Percentiles rank a stretch among this genome's conserved stretches.
phyloP scores from a whole-genome alignment of 306 rosid genomes.

The Purshia tridentata region DNA sequence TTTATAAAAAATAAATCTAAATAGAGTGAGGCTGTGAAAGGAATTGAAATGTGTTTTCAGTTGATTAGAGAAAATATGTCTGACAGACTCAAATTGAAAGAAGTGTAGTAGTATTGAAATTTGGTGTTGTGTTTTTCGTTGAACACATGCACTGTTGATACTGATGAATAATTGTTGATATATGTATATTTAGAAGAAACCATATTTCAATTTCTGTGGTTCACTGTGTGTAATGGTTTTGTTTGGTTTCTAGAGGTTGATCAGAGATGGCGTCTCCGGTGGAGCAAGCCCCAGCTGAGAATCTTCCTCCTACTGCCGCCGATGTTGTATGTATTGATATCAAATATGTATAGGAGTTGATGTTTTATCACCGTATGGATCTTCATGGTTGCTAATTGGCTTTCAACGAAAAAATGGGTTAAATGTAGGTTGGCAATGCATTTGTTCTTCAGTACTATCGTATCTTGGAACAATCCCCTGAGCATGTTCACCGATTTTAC shows the following conservation, averaged over 20 bases:
- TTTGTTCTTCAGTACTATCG: constrained; percentile 82
- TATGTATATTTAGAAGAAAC: background rate
- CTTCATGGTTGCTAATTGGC: constrained; percentile 2
- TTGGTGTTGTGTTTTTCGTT: background rate
- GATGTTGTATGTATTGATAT: constrained; percentile 53
- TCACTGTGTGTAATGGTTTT: constrained; percentile 16
- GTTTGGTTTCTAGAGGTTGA: constrained; percentile 24
- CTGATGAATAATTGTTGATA: background rate
- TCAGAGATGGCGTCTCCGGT: constrained; percentile 57
- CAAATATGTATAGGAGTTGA: background rate
- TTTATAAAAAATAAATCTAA: background rate
- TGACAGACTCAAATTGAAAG: background rate
- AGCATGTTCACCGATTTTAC: constrained; percentile 80
- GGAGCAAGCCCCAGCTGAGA: constrained; percentile 42
- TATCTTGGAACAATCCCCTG: constrained; percentile 78
- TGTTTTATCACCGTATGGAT: background rate
- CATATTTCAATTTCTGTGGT: background rate
- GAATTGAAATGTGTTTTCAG: background rate
- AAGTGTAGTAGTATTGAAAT: background rate
- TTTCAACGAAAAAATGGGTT: constrained; percentile 7
- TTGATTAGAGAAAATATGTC: background rate
- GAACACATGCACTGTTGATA: background rate
- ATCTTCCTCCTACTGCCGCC: constrained; percentile 52
- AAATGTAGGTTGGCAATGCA: constrained; percentile 77
- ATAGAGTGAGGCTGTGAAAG: background rate